Evolutionary conservation across 805 yeast species (phyloP).

Genomic region (Yarrowia hollandica): DNA sequence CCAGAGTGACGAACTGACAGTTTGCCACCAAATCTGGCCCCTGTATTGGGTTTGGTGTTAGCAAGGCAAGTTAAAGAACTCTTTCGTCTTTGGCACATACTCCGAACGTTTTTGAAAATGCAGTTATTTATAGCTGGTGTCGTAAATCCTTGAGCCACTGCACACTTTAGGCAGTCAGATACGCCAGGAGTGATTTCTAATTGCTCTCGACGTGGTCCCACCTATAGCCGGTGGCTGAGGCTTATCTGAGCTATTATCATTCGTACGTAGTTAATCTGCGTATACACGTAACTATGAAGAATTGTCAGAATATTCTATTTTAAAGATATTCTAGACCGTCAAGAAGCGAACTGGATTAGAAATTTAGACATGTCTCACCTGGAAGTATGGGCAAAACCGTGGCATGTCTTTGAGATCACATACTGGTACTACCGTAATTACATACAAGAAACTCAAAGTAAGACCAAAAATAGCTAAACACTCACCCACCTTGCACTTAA

Average conservation of each 20-base stretch:
- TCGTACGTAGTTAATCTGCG: too few species aligned
- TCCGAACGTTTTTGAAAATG: constrained; percentile 1
- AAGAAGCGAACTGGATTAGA: too few species aligned
- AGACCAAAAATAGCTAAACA: neutral
- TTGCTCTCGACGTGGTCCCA: neutral
- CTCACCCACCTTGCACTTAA: neutral
- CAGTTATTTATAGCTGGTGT: constrained; percentile 12
- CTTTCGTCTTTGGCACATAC: too few species aligned
- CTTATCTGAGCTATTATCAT: neutral
- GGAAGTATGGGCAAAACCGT: neutral
- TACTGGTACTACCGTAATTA: too few species aligned
- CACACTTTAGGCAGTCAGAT: constrained; percentile 22
- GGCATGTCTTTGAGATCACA: neutral
- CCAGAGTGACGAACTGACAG: neutral
- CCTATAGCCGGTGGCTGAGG: neutral
- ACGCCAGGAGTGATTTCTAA: neutral
- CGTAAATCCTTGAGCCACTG: constrained; percentile 25
- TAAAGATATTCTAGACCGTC: neutral
- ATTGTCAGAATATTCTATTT: neutral
- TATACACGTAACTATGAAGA: too few species aligned
- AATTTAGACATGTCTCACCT: neutral
- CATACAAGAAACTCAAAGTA: neutral
- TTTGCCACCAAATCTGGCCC: constrained; percentile 22
- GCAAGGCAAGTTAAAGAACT: too few species aligned
- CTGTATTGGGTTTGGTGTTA: too few species aligned